Base-by-base conservation (phyloP, 441 rosid species). In the Kokia cookei region DNA sequence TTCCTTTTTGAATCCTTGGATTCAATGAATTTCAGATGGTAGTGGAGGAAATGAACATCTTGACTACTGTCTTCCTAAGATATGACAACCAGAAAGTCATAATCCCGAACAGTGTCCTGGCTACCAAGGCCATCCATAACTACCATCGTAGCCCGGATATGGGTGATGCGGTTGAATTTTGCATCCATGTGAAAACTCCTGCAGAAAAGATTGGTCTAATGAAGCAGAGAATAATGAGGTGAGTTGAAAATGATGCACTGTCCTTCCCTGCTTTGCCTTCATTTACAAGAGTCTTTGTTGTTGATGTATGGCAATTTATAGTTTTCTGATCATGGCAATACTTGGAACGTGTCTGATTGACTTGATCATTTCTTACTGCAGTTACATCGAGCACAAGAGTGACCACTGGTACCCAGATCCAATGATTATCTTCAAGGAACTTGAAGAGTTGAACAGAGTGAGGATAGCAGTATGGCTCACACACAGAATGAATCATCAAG, bases 41-140 rank as follows among this genome's bases (percentile, higher is more conserved):
- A n/a, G 94, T 90, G 67, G 94, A 90, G 81, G 94, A 90, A 82
- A 90, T 90, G 94, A 88, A 90, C 82, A 90, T 90, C 75, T 72
- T 90, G 73, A 88, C 87, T 2, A 87, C 94, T 11, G 83, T 88
- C 60, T 90, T 88, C 79, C 72, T 90, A 71, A 80, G 92, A 73
- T 88, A 72, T 24, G 94, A 90, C 76, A 90, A 88, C 79, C 91
- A 82, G 84, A 90, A 88, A 82, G 45, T 90, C 15, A 77, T 80
- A 57, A 82, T 74, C 74, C 92, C 94, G 1, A 90, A 90, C 77
- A 88, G 91, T 73, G 84, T 85, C 69, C 90, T 90, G 40, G 85
- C 91, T 72, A 79, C 82, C 0, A 88, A 79, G 83, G 80, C 91
- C 40, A 86, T 90, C 9, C 78, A 86, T 26, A 90, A 90, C 76